A percentile compares a stretch with the other conserved stretches of the same genome.
phyloP scores from a whole-genome alignment of 2,329 filamentous ascomycete species.

The Aureobasidium sp. region DNA sequence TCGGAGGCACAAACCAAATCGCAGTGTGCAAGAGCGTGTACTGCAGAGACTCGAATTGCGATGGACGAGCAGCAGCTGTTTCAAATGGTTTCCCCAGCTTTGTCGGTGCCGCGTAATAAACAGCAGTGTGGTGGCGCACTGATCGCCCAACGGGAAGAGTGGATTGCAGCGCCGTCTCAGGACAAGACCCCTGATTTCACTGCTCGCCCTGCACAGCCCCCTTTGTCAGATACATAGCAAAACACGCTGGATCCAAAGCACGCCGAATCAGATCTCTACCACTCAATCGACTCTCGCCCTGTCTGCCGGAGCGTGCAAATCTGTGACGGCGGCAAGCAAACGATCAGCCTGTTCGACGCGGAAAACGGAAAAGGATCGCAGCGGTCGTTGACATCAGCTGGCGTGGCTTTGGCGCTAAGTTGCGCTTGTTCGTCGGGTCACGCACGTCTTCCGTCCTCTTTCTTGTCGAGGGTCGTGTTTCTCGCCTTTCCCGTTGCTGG shows the following conservation, averaged over 20 bases:
- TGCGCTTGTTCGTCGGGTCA: conserved; percentile 11
- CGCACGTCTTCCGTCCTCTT: conserved; percentile 2
- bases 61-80: not conserved
- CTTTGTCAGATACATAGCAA: not conserved
- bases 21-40: not conserved
- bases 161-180: conserved; percentile 10
- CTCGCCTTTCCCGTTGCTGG: not conserved
- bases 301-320: not conserved
- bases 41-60: not conserved
- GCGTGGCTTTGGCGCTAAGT: conserved; percentile 15
- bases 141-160: conserved; percentile 16
- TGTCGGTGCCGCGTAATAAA: conserved; percentile 11
- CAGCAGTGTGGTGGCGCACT: conserved; percentile 11
- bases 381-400: conserved; percentile 15
- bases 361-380: not conserved
- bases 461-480: conserved; percentile 8
- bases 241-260: not conserved
- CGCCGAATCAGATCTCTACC: not conserved
- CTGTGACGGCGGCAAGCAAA: not conserved
- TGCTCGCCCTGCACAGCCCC: conserved; percentile 9
- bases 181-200: not conserved
- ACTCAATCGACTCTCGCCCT: not conserved
- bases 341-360: not conserved
- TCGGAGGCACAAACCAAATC: not conserved
- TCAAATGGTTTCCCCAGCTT: conserved; percentile 12